Conservation (phyloP, 2,329 filamentous ascomycete species). For the Hirsutella thompsonii region DNA sequence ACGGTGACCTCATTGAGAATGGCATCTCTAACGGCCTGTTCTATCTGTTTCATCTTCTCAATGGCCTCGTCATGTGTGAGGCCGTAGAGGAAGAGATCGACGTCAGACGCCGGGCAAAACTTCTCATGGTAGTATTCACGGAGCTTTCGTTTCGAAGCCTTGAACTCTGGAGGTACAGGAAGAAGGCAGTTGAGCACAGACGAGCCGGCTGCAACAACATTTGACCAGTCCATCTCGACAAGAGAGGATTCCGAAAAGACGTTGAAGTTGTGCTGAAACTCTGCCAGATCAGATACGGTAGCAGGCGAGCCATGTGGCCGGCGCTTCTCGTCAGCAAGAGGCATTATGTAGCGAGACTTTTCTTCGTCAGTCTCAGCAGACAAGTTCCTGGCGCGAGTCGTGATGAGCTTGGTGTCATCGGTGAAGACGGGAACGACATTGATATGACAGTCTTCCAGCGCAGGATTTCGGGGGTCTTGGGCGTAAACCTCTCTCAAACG, state of each 20-base stretch:
- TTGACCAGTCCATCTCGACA: constrained; percentile 66
- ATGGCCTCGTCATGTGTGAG: constrained; percentile 64
- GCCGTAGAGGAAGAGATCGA: constrained; percentile 77
- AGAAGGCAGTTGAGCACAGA: constrained; percentile 69
- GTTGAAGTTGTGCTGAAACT: constrained; percentile 69
- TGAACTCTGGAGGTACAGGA: constrained; percentile 52
- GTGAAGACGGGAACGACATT: constrained; percentile 57
- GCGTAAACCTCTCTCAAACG: constrained; percentile 55
- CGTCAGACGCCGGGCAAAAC: constrained; percentile 71
- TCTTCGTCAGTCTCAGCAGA: constrained; percentile 44
- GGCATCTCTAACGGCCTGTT: constrained; percentile 59
- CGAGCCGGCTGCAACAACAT: constrained; percentile 70
- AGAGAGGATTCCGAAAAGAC: constrained; percentile 72
- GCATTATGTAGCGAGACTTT: constrained; percentile 57
- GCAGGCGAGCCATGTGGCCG: constrained; percentile 51
- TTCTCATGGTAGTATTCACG: constrained; percentile 71
- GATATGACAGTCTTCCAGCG: constrained; percentile 41
- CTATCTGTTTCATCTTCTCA: constrained; percentile 76
- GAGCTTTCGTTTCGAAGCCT: constrained; percentile 46
- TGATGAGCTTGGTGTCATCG: constrained; percentile 41
- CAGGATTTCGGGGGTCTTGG: constrained; percentile 48
- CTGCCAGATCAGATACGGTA: constrained; percentile 50
- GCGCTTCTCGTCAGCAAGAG: constrained; percentile 47
- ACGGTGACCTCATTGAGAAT: constrained; percentile 75
- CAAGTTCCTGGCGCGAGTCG: constrained; percentile 47